Percentiles rank a stretch among this genome's conserved stretches.
Evolutionary conservation across 371 early-diverging fungal genomes (phyloP).

Genomic region (Mortierella sp.): DNA sequence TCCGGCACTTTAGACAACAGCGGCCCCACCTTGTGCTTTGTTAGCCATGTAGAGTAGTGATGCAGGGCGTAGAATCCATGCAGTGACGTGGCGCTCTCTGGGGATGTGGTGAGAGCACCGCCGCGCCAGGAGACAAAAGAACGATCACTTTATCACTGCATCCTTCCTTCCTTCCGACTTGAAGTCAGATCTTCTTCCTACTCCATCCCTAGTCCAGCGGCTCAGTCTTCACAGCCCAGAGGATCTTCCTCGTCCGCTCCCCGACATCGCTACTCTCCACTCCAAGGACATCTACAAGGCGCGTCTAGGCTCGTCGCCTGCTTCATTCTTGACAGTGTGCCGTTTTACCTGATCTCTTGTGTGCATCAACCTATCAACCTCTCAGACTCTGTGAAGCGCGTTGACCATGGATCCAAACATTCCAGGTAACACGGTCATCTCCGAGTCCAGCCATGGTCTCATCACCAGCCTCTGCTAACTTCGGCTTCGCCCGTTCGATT

Average conservation of each 20-base stretch:
- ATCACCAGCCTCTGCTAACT: background rate
- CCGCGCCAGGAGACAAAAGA: background rate
- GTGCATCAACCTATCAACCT: constrained; percentile 1
- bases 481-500: background rate
- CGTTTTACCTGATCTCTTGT: background rate
- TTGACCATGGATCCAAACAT: constrained; percentile 16
- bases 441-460: background rate
- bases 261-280: background rate
- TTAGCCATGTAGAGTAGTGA: constrained; percentile 1
- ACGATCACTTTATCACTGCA: too few species aligned
- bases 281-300: background rate
- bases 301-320: too few species aligned
- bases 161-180: too few species aligned
- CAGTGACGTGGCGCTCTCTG: constrained; percentile 8
- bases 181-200: too few species aligned
- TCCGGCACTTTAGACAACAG: constrained; percentile 37
- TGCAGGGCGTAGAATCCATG: background rate
- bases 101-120: background rate
- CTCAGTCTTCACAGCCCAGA: too few species aligned
- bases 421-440: constrained; percentile 5
- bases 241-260: background rate
- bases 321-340: too few species aligned
- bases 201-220: too few species aligned
- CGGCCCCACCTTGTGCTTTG: constrained; percentile 41
- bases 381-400: constrained; percentile 1